Base-by-base conservation (phyloP, 805 yeast species). In the Babjeviella inositovora region DNA sequence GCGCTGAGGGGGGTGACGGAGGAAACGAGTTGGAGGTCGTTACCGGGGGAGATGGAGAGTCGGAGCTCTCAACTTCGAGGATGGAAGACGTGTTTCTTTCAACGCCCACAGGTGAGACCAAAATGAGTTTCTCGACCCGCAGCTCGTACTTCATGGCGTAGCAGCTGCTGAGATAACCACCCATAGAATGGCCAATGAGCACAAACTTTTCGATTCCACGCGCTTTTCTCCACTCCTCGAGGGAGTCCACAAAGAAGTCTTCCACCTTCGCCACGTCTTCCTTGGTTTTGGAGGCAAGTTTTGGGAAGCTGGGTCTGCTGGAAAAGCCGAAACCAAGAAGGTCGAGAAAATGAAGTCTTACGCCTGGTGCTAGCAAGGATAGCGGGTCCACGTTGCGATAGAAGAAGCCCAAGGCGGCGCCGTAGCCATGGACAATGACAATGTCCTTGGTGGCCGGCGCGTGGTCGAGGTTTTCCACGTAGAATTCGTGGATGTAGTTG, bases 401-500 rank as follows among this genome's bases (percentile, higher is more conserved):
- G 35, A 70, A 87, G 25, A 82, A 70, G 13, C 92, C 87, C 8
- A 84, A 62, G 2, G 93, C 80, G 0, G 97, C 93, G 2, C 93
- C 95, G 40, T 82, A 84, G 0, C 98, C 98, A 45, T 87, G 98
- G 4, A 90, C 49, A 30, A 87, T 45, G 3, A 90, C 81, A 13
- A 84, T 45, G 44, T 71, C 79, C 26, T 45, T 48, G 13, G 37
- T 44, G 8, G 30, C 28, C 3, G 31, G 33, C 5, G 32, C 25
- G 13, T 26, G 27, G 11, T 32, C 21, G 64, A 33, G 57, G 31
- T 72, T 67, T 20, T 52, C 51, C 15, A 85, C 62, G 30, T 53
- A 61, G 28, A 84, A 70, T 47, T 87, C 97, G 47, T 85, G 87
- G 28, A 85, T 72, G 35, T 50, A 66, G 14, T 68, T 51, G 7